phyloP scores from a whole-genome alignment of 306 rosid species.

The Gillenia trifoliata region DNA sequence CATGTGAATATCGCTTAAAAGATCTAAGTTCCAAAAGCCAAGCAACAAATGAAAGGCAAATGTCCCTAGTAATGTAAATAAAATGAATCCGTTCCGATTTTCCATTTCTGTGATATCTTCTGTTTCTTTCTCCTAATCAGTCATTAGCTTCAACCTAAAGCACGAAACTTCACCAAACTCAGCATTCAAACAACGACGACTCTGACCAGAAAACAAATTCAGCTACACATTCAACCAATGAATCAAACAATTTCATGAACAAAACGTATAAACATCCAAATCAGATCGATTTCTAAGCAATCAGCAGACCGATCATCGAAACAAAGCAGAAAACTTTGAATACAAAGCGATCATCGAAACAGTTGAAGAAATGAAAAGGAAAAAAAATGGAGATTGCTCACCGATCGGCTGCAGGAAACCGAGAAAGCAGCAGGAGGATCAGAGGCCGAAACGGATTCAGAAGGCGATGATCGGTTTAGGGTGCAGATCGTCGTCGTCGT shows the following conservation, averaged over 20 bases:
- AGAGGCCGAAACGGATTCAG: conserved; percentile 16
- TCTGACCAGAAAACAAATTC: conserved; percentile 11
- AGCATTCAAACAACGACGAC: neutral
- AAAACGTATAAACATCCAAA: neutral
- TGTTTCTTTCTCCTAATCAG: conserved; percentile 9
- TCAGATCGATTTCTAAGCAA: conserved; percentile 8
- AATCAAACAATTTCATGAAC: conserved; percentile 20
- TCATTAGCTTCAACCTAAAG: conserved; percentile 7
- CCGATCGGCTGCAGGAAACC: conserved; percentile 40
- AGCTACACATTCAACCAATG: neutral
- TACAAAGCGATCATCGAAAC: conserved; percentile 13
- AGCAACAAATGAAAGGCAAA: conserved; percentile 31
- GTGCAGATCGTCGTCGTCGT: conserved; percentile 20
- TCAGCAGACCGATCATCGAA: conserved; percentile 41
- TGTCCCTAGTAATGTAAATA: conserved; percentile 27
- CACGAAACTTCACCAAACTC: conserved; percentile 3
- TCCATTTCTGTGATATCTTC: conserved; percentile 12
- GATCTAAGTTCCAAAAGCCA: conserved; percentile 14
- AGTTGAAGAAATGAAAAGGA: neutral
- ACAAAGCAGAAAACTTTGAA: neutral
- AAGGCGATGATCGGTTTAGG: neutral
- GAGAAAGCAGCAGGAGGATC: conserved; percentile 35
- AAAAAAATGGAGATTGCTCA: conserved; percentile 25
- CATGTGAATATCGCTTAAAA: conserved; percentile 21
- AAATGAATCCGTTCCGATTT: conserved; percentile 16